Conservation (phyloP, 2,329 filamentous ascomycete genomes). For the Penicillium aurantiogriseum region DNA sequence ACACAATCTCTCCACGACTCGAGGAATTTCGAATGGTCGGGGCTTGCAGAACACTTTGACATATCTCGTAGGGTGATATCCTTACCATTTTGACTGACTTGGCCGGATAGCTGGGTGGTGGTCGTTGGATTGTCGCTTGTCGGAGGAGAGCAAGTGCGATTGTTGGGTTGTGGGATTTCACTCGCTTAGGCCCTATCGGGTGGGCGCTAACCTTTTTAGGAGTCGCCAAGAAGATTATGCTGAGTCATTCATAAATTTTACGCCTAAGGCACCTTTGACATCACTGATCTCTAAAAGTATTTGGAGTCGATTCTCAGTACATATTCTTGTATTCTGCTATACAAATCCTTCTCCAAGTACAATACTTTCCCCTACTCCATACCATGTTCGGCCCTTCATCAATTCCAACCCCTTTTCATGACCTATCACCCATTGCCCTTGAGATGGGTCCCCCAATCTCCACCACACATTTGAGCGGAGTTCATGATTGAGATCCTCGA, state of each 20-base stretch:
- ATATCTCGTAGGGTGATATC: constrained; percentile 14
- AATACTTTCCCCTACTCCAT: constrained; percentile 75
- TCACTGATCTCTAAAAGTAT: background rate
- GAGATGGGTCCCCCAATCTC: constrained; percentile 36
- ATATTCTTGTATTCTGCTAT: constrained; percentile 15
- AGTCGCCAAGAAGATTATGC: constrained; percentile 16
- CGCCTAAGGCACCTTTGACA: constrained; percentile 1
- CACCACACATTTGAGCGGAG: constrained; percentile 71
- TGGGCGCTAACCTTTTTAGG: constrained; percentile 31
- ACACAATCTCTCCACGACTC: constrained; percentile 15
- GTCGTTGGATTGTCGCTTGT: constrained; percentile 44
- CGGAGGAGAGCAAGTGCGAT: constrained; percentile 37
- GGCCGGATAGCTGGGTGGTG: constrained; percentile 45
- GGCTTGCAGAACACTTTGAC: constrained; percentile 24
- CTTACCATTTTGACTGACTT: constrained; percentile 52
- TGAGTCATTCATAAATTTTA: constrained; percentile 19
- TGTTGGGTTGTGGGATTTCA: constrained; percentile 45
- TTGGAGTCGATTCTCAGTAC: background rate
- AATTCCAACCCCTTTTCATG: constrained; percentile 78
- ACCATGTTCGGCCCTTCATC: constrained; percentile 77
- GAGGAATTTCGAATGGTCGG: constrained; percentile 25
- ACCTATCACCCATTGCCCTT: constrained; percentile 82
- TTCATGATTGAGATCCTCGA: constrained; percentile 77
- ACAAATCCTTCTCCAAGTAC: constrained; percentile 51
- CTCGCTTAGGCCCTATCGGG: constrained; percentile 47